Base-by-base conservation (phyloP, 352 stramenopile species). In the Phytophthora sp. region DNA sequence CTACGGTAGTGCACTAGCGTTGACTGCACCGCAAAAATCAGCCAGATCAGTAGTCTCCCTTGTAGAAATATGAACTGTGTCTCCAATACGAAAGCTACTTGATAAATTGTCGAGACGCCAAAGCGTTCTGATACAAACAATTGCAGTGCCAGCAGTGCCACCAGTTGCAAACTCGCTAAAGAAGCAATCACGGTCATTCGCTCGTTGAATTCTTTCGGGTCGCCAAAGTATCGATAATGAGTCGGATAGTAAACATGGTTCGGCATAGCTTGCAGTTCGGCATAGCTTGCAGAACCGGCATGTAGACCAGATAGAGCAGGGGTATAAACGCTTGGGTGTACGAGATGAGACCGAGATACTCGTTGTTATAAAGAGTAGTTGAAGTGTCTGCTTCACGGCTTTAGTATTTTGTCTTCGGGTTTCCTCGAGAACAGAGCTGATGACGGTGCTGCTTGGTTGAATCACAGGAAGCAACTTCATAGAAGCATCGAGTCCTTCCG, bases 81-180 rank as follows among this genome's bases (percentile, higher is more conserved):
- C 42, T 87, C 70, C 18, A 83, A 48, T 26, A 87, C 77, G 39
- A 87, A 87, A 18, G 55, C 73, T 12, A 84, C 44, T 15, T n/a
- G 72, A 15, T 74, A 72, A 12, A 86, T 50, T 1, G 64, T 50
- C 15, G 66, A 52, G 8, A 76, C 23, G 12, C 55, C 50, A 21
- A 75, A 75, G 3, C 51, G 48, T 9, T 54, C 61, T 5, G 44
- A 28, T 13, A 75, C 50, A 21, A 75, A 62, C 5, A 66, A 15
- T 56, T 72, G 55, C 24, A 75, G 30, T 4, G 8, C 34, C 1
- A 69, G 7, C 11, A 71, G 35, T 5, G 72, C 15, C 0, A 42
- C 6, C 8, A 75, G n/a, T 37, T 75, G 51, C 11, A 75, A 24
- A 0, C 27, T n/a, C 10, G 44, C 56, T 35, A 72, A 55, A 3